Percentiles rank a stretch among this genome's conserved stretches.
phyloP scores from a whole-genome alignment of 2,329 filamentous ascomycete species.

The Aureobasidium sp. region DNA sequence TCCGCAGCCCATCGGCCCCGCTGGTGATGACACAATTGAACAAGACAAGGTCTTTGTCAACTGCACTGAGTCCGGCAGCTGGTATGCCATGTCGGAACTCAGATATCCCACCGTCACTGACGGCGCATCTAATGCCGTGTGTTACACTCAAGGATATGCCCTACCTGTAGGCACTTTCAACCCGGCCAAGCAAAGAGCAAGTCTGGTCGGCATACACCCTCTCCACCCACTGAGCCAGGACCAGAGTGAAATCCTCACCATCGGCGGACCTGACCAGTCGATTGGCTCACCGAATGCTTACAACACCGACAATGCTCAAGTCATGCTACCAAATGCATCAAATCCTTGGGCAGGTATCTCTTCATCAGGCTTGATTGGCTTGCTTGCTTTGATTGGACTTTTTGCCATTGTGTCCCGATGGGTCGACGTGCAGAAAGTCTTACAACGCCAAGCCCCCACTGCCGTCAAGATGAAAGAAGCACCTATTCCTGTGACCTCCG shows the following conservation, averaged over 20 bases:
- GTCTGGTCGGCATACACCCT: conserved; percentile 35
- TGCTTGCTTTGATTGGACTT: conserved; percentile 5
- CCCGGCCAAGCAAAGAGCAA: conserved; percentile 23
- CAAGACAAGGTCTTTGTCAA: conserved; percentile 66
- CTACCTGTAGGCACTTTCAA: conserved; percentile 24
- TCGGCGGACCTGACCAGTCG: conserved; percentile 15
- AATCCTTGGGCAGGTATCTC: background rate
- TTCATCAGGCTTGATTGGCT: background rate
- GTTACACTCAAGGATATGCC: conserved; percentile 46
- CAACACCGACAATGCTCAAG: background rate
- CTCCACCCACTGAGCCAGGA: conserved; percentile 20
- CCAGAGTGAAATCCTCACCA: conserved; percentile 14
- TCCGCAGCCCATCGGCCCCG: conserved; percentile 70
- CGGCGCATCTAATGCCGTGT: conserved; percentile 52
- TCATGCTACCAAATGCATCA: background rate
- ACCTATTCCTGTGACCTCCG: background rate
- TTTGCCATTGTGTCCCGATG: background rate
- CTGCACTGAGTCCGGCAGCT: conserved; percentile 75
- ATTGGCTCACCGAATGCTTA: background rate
- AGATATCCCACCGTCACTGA: conserved; percentile 81
- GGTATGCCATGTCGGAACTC: conserved; percentile 86
- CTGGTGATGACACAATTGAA: conserved; percentile 18
- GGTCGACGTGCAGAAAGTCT: background rate
- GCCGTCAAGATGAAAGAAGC: background rate
- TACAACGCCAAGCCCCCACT: background rate